These are phyloP conservation scores for Backusella australiensis DNA, from an alignment of 192 early-diverging fungal genomes.

Conservation along the genomic window DNA sequence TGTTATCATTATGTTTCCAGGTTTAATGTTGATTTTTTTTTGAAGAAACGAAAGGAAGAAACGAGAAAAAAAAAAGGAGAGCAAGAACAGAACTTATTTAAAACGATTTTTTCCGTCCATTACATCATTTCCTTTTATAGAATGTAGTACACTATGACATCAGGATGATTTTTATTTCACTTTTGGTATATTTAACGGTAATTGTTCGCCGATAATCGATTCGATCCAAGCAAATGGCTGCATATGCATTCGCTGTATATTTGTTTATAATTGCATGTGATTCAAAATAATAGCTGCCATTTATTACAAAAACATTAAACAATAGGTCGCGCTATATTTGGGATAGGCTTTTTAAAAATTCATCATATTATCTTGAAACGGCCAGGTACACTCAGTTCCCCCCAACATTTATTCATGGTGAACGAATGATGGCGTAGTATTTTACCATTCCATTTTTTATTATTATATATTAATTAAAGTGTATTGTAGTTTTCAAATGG, in stretches of 20 bases:
- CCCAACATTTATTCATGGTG: not conserved
- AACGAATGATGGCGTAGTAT: not conserved
- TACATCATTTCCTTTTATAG: constrained; percentile 5
- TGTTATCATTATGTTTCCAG: not conserved
- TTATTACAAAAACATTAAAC: not conserved
- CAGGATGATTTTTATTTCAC: not conserved
- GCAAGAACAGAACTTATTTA: not conserved
- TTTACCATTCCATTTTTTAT: not conserved
- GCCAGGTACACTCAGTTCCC: not conserved
- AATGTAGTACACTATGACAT: not conserved
- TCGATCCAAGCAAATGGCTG: not conserved
- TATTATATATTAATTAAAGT: not conserved
- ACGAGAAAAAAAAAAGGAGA: not conserved
- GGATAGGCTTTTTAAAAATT: not conserved
- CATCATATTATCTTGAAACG: not conserved
- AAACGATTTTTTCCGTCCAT: not conserved
- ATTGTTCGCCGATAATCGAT: not conserved
- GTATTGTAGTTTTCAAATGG: too few relatives aligned
- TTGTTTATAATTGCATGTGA: not conserved
- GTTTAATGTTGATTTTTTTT: too few relatives aligned
- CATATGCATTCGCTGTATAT: not conserved
- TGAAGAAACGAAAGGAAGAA: not conserved
- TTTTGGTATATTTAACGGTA: not conserved
- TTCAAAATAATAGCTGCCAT: not conserved
- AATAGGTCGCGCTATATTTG: not conserved